Base-by-base conservation (phyloP, 768 basidiomycete species). In the Suillus decipiens region DNA sequence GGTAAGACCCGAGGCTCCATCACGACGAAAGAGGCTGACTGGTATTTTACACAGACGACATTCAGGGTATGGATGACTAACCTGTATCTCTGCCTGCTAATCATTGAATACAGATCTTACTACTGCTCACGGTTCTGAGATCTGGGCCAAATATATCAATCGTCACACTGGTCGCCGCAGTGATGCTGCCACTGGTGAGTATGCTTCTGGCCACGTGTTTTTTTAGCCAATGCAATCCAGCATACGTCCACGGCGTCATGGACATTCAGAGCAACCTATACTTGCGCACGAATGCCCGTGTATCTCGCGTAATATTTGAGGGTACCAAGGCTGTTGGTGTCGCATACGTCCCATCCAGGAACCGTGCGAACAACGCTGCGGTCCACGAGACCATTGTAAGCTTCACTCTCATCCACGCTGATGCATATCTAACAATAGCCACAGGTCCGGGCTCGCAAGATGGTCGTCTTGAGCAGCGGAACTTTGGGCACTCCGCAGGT, bases 111-210 rank as follows among this genome's bases (percentile, higher is more conserved):
- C 61, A 82, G 88, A 89, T 72, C 78, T 88, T 45, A 74, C 79
- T 59, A 86, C 87, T 28, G 71, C 82, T 34, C 85, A 89, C 67
- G 87, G 78, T 28, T 82, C 88, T 61, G 89, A 89, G 72, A 86
- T 89, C 61, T 89, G 88, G 88, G 88, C 88, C 57, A 89, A 90
- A 72, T 90, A 89, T 70, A 88, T 90, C 80, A 89, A 89, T 74
- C 81, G 86, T 67, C 84, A 88, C 70, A 89, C 87, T 41, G 89
- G 89, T 63, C 79, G 89, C 65, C 86, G 88, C 58, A 88, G 86
- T 64, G 89, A 90, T 66, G 88, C 88, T 55, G 87, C 88, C 3
- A 87, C 87, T 51, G 87, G 86, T 85, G 69, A 39, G 71, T 65
- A 15, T 19, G 33, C n/a, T 36, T 28, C 19, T 47, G 8, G 55